Conservation (phyloP, 2,329 filamentous ascomycete species). For the Aciculosporium take region DNA sequence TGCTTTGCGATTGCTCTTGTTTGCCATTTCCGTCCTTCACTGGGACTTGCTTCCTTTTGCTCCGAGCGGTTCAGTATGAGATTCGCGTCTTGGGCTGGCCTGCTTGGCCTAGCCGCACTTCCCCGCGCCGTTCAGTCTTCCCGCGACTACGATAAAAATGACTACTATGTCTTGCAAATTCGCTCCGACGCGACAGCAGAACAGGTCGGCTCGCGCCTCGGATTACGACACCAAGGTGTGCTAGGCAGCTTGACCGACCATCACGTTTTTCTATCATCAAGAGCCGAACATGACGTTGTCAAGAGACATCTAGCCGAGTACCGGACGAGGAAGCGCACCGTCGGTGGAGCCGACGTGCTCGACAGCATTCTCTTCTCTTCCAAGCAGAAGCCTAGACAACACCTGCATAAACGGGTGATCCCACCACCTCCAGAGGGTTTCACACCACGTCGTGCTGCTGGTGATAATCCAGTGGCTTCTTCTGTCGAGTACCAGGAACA, state of each 20-base stretch:
- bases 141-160: constrained; percentile 64
- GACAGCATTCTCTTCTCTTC: constrained; percentile 65
- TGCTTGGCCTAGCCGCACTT: constrained; percentile 36
- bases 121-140: constrained; percentile 35
- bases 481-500: constrained; percentile 43
- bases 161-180: constrained; percentile 90
- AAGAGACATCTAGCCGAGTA: constrained; percentile 36
- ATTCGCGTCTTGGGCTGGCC: constrained; percentile 35
- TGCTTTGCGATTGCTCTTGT: background rate
- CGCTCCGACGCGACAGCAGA: constrained; percentile 49
- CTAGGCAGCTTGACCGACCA: constrained; percentile 68
- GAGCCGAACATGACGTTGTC: constrained; percentile 45
- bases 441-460: constrained; percentile 9
- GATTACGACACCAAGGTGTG: constrained; percentile 65
- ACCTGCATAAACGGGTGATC: constrained; percentile 37
- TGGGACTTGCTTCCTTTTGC: background rate
- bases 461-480: constrained; percentile 14
- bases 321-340: constrained; percentile 46
- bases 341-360: constrained; percentile 42
- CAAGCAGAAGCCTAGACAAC: constrained; percentile 48
- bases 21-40: background rate
- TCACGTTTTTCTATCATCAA: constrained; percentile 69
- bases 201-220: constrained; percentile 57
- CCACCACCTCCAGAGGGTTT: constrained; percentile 23
- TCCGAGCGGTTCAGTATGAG: constrained; percentile 28